Evolutionary conservation across 73 alveolate species (phyloP), one percentile per base, ranked within the genome.

Genomic region (Paramecium tetraurelia): DNA sequence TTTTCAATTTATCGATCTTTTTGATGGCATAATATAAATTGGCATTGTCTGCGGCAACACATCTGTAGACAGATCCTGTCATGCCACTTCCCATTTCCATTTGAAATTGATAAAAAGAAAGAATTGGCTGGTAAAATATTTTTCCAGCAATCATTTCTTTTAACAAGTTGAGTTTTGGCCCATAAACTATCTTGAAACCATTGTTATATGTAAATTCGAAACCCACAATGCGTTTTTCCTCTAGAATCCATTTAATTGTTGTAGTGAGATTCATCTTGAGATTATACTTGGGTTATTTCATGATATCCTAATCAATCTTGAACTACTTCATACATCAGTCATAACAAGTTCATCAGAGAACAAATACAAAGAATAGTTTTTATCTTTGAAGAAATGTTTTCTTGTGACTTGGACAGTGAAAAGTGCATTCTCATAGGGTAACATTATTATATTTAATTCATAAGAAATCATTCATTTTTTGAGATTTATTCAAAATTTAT

Each of bases 101-200:
- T 80, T 80, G 20, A 40, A 80, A 80, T 22, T 40, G 27, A 48
- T 80, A 80, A 10, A 80, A 80, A 8, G 43, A 41, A n/a, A 22
- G 46, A 24, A 80, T 40, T 80, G 90, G 90, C 33, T 44, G 46
- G 12, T 80, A 80, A 46, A 80, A 80, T 43, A 80, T 63, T 48
- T 80, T 80, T 20, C 90, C 90, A 44, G 76, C 90, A 0, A 80
- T 80, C 90, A 80, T 80, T 48, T 80, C 90, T 22, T 80, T 80
- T 10, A 80, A 43, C 22, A 80, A 80, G 16, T 80, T 22, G 10
- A 80, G 70, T 43, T 80, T 80, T 10, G 70, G 70, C 4, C 76
- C 90, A 7, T 43, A 41, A 22, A 80, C 90, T 43, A 27, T 41
- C 75, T 80, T 80, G 9, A 7, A 44, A 5, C 72, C 57, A 80